These are phyloP conservation scores for Aspergillus sojae DNA, from an alignment of 2,329 filamentous ascomycete genomes.

Conservation along the genomic window DNA sequence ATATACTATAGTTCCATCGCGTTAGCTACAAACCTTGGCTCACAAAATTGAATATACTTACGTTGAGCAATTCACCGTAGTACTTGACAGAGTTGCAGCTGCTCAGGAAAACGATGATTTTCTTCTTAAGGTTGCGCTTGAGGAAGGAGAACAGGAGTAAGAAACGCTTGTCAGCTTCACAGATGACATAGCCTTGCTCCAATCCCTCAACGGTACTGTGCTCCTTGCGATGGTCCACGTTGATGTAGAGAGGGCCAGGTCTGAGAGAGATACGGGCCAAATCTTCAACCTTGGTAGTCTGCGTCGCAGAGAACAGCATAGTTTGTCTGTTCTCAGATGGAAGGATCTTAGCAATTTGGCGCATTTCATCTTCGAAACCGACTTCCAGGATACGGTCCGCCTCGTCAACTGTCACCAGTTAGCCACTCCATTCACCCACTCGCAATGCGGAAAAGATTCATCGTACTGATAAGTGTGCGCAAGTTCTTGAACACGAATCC, in stretches of 20 bases:
- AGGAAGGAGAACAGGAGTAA: slow-evolving; percentile 92
- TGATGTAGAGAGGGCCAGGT: slow-evolving; percentile 91
- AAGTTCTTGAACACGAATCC: slow-evolving; percentile 91
- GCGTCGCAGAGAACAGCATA: slow-evolving; percentile 97
- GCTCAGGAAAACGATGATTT: slow-evolving; percentile 96
- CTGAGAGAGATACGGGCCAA: slow-evolving; percentile 90
- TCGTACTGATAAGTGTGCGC: slow-evolving; percentile 72
- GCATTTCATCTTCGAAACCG: slow-evolving; percentile 98
- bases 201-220: slow-evolving; percentile 90
- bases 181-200: slow-evolving; percentile 94
- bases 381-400: slow-evolving; percentile 96
- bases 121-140: slow-evolving; percentile 89
- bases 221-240: slow-evolving; percentile 88
- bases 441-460: background rate
- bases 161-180: slow-evolving; percentile 92
- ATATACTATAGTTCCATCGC: slow-evolving; percentile 62
- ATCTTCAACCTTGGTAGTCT: slow-evolving; percentile 98
- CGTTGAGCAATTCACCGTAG: slow-evolving; percentile 88
- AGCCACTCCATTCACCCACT: background rate
- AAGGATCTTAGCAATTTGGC: slow-evolving; percentile 91
- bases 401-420: slow-evolving; percentile 62
- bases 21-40: background rate
- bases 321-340: slow-evolving; percentile 87
- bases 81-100: slow-evolving; percentile 95
- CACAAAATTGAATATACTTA: background rate